A percentile compares a stretch with the other conserved stretches of the same genome.
These are phyloP conservation scores for Aureobasidium leucospermi DNA, from an alignment of 2,329 filamentous ascomycete species.

Conservation along the genomic window DNA sequence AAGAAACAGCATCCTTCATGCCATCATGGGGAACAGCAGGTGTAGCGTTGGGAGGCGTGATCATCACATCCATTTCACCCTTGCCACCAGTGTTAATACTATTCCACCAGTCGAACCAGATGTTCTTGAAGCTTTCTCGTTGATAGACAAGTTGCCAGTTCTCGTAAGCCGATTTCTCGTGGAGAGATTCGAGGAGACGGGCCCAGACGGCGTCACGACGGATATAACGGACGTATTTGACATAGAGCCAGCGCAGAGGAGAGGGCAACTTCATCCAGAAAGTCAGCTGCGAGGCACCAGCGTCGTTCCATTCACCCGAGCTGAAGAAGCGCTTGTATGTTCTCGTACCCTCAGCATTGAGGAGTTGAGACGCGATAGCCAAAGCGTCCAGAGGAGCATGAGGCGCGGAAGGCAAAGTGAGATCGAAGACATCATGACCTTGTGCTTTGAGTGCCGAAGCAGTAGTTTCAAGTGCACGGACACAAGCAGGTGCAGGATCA, in stretches of 20 bases:
- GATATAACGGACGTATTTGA: constrained; percentile 81
- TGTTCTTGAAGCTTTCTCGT: constrained; percentile 68
- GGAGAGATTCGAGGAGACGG: constrained; percentile 64
- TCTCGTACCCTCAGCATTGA: constrained; percentile 76
- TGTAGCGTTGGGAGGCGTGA: constrained; percentile 82
- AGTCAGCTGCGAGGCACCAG: constrained; percentile 67
- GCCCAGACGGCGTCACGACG: constrained; percentile 71
- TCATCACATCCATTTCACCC: constrained; percentile 60
- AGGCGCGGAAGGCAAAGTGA: constrained; percentile 57
- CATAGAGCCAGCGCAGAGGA: constrained; percentile 76
- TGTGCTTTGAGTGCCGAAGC: constrained; percentile 60
- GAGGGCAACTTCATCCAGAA: constrained; percentile 66
- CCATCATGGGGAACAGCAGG: constrained; percentile 80
- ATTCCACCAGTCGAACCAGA: constrained; percentile 84
- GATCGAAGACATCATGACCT: constrained; percentile 67
- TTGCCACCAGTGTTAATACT: constrained; percentile 26
- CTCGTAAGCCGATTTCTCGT: constrained; percentile 64
- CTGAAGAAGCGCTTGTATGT: constrained; percentile 73
- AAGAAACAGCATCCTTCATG: constrained; percentile 78
- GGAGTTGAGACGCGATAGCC: constrained; percentile 66
- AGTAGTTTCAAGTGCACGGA: constrained; percentile 64
- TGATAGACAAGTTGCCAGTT: constrained; percentile 74
- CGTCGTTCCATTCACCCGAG: constrained; percentile 70
- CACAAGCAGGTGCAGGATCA: constrained; percentile 77
- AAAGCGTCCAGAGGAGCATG: constrained; percentile 63